These are phyloP conservation scores for Pontederia crassipes DNA, from an alignment of 176 grass and related monocot species.

Conservation along the genomic window DNA sequence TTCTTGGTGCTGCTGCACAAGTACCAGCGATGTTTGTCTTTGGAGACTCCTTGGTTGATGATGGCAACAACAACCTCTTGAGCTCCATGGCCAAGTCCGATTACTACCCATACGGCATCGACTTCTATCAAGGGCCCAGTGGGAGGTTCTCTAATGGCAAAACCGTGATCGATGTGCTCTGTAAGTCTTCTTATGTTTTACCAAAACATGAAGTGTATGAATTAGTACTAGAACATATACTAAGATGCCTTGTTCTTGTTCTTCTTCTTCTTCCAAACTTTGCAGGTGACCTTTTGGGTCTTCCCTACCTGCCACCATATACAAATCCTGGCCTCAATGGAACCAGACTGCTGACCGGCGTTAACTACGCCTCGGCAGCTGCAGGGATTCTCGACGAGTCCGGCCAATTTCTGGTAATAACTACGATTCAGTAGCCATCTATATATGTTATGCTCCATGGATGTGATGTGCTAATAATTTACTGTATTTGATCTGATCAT, in stretches of 20 bases:
- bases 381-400: constrained; percentile 50
- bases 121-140: background rate
- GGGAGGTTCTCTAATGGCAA: constrained; percentile 4
- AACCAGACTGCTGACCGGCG: constrained; percentile 25
- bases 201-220: background rate
- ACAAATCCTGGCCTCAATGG: constrained; percentile 18
- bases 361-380: constrained; percentile 45
- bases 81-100: background rate
- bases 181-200: background rate
- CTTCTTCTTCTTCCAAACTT: background rate
- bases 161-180: background rate
- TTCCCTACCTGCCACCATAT: constrained; percentile 36
- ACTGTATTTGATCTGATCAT: background rate
- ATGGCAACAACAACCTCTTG: too few relatives aligned
- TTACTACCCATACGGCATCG: constrained; percentile 1
- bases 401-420: constrained; percentile 26
- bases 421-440: background rate
- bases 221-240: background rate
- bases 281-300: constrained; percentile 32
- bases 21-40: too few relatives aligned
- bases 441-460: too few relatives aligned
- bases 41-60: too few relatives aligned
- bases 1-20: too few relatives aligned
- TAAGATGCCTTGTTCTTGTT: background rate
- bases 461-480: too few relatives aligned